Conservation (phyloP, 495 filamentous ascomycete species). For the Staphylotrichum longicolle region DNA sequence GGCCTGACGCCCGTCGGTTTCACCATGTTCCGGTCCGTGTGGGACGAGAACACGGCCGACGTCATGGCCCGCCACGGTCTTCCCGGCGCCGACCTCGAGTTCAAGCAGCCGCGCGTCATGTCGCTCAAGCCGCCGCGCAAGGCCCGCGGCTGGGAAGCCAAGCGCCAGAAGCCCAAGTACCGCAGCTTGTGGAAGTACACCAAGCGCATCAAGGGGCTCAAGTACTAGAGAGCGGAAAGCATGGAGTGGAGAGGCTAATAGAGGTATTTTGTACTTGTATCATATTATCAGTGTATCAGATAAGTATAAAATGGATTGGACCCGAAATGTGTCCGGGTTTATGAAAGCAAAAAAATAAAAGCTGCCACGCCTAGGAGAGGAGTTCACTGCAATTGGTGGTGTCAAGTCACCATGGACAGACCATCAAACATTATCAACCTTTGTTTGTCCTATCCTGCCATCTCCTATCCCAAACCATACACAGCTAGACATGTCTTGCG, state of each 20-base stretch:
- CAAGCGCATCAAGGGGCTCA: constrained; percentile 41
- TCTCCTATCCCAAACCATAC: constrained; percentile 18
- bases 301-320: constrained; percentile 16
- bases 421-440: not conserved
- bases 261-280: constrained; percentile 28
- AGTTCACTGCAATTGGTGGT: too few relatives aligned
- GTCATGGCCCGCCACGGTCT: constrained; percentile 82
- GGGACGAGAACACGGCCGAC: constrained; percentile 79
- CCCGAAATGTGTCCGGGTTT: not conserved
- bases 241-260: not conserved
- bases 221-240: constrained; percentile 14
- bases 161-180: constrained; percentile 55
- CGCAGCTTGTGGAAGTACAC: constrained; percentile 53
- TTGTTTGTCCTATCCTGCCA: not conserved
- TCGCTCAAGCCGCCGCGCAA: constrained; percentile 53
- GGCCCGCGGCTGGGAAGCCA: constrained; percentile 56
- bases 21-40: constrained; percentile 80
- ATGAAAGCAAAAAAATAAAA: too few relatives aligned
- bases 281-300: constrained; percentile 19
- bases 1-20: constrained; percentile 72
- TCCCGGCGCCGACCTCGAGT: constrained; percentile 76
- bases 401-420: too few relatives aligned
- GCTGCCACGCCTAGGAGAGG: too few relatives aligned
- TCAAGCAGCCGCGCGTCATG: constrained; percentile 64
- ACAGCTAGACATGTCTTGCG: constrained; percentile 11